phyloP scores from a whole-genome alignment of 2,329 filamentous ascomycete genomes.

The Fusarium pilosicola region DNA sequence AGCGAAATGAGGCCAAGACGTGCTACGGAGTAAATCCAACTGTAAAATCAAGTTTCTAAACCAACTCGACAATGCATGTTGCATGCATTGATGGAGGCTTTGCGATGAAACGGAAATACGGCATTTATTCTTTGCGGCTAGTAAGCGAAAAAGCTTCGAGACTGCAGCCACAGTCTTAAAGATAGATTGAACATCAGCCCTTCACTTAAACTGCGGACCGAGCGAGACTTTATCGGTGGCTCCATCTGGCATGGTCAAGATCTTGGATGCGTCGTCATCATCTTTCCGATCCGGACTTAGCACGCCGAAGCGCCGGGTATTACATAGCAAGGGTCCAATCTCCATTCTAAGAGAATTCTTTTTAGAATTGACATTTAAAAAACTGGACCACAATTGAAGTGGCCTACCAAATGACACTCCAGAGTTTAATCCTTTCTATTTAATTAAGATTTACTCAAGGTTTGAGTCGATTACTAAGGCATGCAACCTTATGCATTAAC shows the following conservation, averaged over 20 bases:
- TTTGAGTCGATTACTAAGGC: background rate
- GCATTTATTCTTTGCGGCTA: background rate
- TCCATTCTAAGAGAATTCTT: background rate
- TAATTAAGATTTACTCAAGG: background rate
- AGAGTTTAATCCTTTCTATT: background rate
- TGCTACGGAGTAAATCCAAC: background rate
- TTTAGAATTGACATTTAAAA: background rate
- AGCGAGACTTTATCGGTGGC: conserved; percentile 9
- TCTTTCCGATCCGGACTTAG: background rate
- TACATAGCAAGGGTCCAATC: background rate
- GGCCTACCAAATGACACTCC: background rate
- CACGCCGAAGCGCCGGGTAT: background rate
- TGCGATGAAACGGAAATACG: background rate
- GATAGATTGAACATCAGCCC: background rate
- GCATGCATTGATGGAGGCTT: background rate
- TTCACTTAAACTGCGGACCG: background rate
- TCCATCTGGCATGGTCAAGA: conserved; percentile 4
- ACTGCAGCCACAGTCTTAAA: conserved; percentile 1
- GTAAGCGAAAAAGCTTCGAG: background rate
- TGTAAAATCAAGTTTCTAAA: conserved; percentile 11
- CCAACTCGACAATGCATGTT: background rate
- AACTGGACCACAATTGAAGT: background rate
- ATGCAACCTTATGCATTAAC: background rate
- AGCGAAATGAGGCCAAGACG: conserved; percentile 33
- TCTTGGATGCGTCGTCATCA: conserved; percentile 22